Conservation (phyloP, 176 grass and related monocot genomes). For the Raddia guianensis region DNA sequence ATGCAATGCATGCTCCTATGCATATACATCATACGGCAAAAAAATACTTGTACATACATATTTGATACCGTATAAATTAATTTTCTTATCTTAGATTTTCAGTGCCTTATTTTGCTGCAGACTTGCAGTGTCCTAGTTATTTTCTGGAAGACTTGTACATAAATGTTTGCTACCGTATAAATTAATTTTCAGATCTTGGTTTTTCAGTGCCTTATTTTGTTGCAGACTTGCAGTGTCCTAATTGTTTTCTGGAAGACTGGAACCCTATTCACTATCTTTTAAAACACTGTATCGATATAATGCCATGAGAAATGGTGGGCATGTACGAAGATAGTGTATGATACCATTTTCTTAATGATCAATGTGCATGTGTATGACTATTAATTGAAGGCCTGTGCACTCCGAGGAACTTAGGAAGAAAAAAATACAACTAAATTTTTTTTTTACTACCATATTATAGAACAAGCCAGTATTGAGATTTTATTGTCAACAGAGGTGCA, state of each 20-base stretch:
- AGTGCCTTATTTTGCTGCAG: slow-evolving; percentile 13
- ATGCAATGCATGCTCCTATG: slow-evolving; percentile 47
- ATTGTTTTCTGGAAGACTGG: slow-evolving; percentile 28
- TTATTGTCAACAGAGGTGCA: not conserved
- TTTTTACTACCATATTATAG: slow-evolving; percentile 31
- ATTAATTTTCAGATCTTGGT: slow-evolving; percentile 36
- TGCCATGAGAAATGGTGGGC: slow-evolving; percentile 12
- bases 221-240: slow-evolving; percentile 6
- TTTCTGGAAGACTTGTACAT: slow-evolving; percentile 51
- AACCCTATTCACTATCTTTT: slow-evolving; percentile 15
- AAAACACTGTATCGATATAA: slow-evolving; percentile 8
- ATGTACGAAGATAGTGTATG: slow-evolving; percentile 19
- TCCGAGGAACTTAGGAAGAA: not conserved
- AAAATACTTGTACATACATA: slow-evolving; percentile 66
- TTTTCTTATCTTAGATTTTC: slow-evolving; percentile 41
- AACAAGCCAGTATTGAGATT: not conserved
- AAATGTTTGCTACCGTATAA: slow-evolving; percentile 44
- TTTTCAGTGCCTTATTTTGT: slow-evolving; percentile 21
- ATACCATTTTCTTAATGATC: slow-evolving; percentile 34
- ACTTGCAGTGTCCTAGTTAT: not conserved
- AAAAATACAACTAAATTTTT: slow-evolving; percentile 3
- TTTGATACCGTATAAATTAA: slow-evolving; percentile 41
- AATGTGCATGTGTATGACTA: not conserved
- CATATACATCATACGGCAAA: slow-evolving; percentile 44
- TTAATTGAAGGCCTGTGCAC: slow-evolving; percentile 20